These are phyloP conservation scores for Paracorniculantispora psalliotae DNA, from an alignment of 2,329 filamentous ascomycete genomes.

Conservation along the genomic window DNA sequence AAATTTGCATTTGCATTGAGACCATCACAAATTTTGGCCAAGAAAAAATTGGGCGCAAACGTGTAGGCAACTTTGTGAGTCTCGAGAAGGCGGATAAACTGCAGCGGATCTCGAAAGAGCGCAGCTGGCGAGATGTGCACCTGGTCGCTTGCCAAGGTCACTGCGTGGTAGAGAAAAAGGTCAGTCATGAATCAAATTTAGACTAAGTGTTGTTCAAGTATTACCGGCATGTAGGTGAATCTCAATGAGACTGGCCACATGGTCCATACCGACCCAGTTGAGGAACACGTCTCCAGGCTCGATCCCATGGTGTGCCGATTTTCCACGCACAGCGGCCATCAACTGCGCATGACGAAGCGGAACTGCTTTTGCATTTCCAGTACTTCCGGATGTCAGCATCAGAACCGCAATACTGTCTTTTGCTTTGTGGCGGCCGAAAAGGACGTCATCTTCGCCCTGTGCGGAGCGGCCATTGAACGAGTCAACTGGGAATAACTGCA, in stretches of 20 bases:
- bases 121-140: slow-evolving; percentile 40
- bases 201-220: too few relatives aligned
- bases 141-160: too few relatives aligned
- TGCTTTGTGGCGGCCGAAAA: too few relatives aligned
- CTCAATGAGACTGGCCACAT: slow-evolving; percentile 47
- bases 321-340: slow-evolving; percentile 35
- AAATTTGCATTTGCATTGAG: too few relatives aligned
- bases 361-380: slow-evolving; percentile 47
- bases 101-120: slow-evolving; percentile 33
- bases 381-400: slow-evolving; percentile 51
- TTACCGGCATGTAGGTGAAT: slow-evolving; percentile 50
- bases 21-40: slow-evolving; percentile 26
- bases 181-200: too few relatives aligned
- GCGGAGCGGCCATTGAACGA: too few relatives aligned
- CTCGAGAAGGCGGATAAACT: slow-evolving; percentile 35
- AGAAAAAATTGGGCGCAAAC: slow-evolving; percentile 39
- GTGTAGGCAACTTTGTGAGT: slow-evolving; percentile 37
- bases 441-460: not conserved
- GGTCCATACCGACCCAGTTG: slow-evolving; percentile 49
- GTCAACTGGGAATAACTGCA: not conserved
- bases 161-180: too few relatives aligned
- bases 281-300: slow-evolving; percentile 31
- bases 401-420: slow-evolving; percentile 19
- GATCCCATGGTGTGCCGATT: slow-evolving; percentile 26
- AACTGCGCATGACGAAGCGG: slow-evolving; percentile 38